Evolutionary conservation across 2,329 filamentous ascomycete genomes (phyloP).

Genomic region (Fusarium kyushuense): DNA sequence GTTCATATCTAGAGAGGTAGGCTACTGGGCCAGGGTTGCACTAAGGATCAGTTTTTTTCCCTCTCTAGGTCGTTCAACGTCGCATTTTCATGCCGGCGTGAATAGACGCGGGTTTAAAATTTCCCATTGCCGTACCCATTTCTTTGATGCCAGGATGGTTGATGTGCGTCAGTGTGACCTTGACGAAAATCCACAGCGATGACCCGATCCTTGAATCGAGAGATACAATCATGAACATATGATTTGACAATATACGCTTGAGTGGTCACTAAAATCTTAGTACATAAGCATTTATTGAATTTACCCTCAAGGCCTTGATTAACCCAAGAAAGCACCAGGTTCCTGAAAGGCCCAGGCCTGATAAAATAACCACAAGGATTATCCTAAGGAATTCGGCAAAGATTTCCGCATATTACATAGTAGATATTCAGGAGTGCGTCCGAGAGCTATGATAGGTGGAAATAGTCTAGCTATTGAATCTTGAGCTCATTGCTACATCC

Average conservation of each 20-base stretch:
- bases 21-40: background rate
- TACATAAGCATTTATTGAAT: too few relatives aligned
- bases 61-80: background rate
- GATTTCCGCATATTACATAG: background rate
- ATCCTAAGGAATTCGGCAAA: conserved; percentile 9
- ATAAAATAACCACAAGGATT: conserved; percentile 1
- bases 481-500: background rate
- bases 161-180: background rate
- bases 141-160: background rate
- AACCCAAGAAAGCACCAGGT: background rate
- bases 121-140: background rate
- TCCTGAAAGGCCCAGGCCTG: too few relatives aligned
- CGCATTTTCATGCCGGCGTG: background rate
- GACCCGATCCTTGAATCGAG: background rate
- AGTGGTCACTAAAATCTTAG: background rate
- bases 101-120: background rate
- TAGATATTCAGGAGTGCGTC: background rate
- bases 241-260: background rate
- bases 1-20: background rate
- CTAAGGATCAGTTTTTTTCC: background rate
- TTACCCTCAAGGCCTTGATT: background rate
- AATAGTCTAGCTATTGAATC: background rate
- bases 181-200: background rate
- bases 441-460: conserved; percentile 1
- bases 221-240: background rate